Evolutionary conservation across 352 stramenopile species (phyloP).

Genomic region (Phytophthora chlamydospora): DNA sequence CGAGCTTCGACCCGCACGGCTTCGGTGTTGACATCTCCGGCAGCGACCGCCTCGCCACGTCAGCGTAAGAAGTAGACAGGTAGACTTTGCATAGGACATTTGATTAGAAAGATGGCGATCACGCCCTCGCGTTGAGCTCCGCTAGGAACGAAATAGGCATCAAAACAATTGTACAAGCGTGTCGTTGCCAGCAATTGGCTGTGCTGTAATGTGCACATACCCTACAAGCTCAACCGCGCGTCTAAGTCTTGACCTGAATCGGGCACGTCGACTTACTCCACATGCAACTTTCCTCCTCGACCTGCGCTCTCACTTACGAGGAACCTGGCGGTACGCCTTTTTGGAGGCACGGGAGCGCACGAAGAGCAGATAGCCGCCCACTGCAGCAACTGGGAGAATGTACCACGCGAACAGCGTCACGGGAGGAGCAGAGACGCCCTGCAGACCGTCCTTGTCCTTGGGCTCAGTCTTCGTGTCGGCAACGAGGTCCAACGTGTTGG

Average conservation of each 20-base stretch:
- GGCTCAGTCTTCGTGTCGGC: conserved; percentile 58
- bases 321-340: conserved; percentile 43
- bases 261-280: not conserved
- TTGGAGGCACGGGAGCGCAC: conserved; percentile 52
- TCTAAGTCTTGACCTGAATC: not conserved
- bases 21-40: conserved; percentile 63
- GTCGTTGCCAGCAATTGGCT: not conserved
- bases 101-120: conserved; percentile 18
- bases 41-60: conserved; percentile 36
- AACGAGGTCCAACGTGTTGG: conserved; percentile 63
- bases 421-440: conserved; percentile 54
- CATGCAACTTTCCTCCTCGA: conserved; percentile 18
- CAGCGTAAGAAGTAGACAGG: conserved; percentile 21
- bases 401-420: conserved; percentile 84
- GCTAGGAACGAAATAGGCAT: conserved; percentile 10
- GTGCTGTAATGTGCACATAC: not conserved
- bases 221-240: not conserved
- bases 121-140: conserved; percentile 3
- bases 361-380: conserved; percentile 73
- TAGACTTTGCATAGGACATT: conserved; percentile 21
- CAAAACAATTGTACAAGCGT: conserved; percentile 12
- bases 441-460: conserved; percentile 52
- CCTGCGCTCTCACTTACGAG: conserved; percentile 36
- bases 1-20: conserved; percentile 63
- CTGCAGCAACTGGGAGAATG: conserved; percentile 67